Evolutionary conservation across 495 filamentous ascomycete genomes (phyloP), one percentile per base, ranked within the genome.

Genomic region (Penicillium paradoxum): DNA sequence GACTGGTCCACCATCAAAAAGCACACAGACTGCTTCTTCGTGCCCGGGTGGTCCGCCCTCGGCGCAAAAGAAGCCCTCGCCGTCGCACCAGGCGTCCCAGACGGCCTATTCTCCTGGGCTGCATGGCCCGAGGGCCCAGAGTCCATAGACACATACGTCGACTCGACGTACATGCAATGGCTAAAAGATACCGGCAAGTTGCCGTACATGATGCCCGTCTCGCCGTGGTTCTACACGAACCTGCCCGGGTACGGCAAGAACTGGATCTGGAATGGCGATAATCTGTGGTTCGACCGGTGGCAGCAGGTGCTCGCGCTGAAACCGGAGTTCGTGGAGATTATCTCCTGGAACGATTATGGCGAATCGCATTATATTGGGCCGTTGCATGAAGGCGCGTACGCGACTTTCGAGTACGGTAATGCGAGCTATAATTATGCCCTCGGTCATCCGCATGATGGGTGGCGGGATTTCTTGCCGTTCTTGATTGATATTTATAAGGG

Each of bases 121-220:
- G 85, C 86, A 3, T 92, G 88, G 88, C 85, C 87, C 0, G 69
- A 78, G 5, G 81, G 83, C 15, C 71, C 79, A 2, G 62, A 69
- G 1, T 70, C 77, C 29, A 86, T 83, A 64, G 70, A 70, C 2
- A 74, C 72, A 1, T 65, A 66, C 15, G 73, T 74, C 22, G 87
- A 90, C 55, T 53, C 65, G 17, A 66, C 71, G 0, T 89, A 83
- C 68, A 71, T 73, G 33, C 62, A 70, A 9, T 68, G 66, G 15
- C 66, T 80, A 10, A 63, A 57, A 7, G 77, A 74, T 1, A 88
- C 88, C 3, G 46, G 46, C n/a, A 8, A 39, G 0, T n/a, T 49
- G 65, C 72, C 81, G 6, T 91, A 83, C 68, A 90, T 91, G 87
- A 89, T 89, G 87, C 79, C 81, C 14, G 82, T 88, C 13, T 84